phyloP scores from a whole-genome alignment of 768 basidiomycete genomes.

The Rhodosporidiobolus odoratus region DNA sequence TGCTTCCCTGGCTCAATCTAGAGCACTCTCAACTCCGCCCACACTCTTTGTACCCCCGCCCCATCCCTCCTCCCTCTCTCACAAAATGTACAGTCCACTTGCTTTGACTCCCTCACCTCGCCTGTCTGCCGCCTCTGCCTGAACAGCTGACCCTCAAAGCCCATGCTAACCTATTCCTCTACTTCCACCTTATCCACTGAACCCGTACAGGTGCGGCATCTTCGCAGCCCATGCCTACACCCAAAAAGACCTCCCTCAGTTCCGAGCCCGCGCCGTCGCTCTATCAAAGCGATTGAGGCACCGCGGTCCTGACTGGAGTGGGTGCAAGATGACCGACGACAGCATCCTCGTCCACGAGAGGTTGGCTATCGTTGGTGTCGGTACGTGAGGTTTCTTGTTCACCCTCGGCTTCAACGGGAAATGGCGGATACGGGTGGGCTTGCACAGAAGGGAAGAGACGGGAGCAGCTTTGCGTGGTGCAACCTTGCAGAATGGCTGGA shows the following conservation, averaged over 20 bases:
- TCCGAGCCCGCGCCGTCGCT: slow-evolving; percentile 39
- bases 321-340: slow-evolving; percentile 63
- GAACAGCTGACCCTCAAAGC: not conserved
- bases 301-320: slow-evolving; percentile 97
- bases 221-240: slow-evolving; percentile 39
- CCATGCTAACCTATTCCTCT: no score
- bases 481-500: no score
- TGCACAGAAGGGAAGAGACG: not conserved
- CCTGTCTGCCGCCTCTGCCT: not conserved
- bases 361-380: slow-evolving; percentile 94
- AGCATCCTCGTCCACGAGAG: slow-evolving; percentile 88
- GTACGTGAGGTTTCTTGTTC: slow-evolving; percentile 50
- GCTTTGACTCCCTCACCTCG: not conserved
- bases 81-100: no score
- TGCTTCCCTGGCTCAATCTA: not conserved
- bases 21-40: no score
- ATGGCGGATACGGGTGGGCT: not conserved
- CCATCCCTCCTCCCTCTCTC: not conserved
- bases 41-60: not conserved
- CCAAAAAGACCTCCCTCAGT: slow-evolving; percentile 27
- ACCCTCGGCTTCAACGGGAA: not conserved
- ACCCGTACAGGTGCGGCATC: slow-evolving; percentile 39
- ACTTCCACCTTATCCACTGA: not conserved
- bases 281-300: slow-evolving; percentile 85
- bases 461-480: no score